Conservation (phyloP, 441 rosid species). For the Pelargonium myrrhifolium region DNA sequence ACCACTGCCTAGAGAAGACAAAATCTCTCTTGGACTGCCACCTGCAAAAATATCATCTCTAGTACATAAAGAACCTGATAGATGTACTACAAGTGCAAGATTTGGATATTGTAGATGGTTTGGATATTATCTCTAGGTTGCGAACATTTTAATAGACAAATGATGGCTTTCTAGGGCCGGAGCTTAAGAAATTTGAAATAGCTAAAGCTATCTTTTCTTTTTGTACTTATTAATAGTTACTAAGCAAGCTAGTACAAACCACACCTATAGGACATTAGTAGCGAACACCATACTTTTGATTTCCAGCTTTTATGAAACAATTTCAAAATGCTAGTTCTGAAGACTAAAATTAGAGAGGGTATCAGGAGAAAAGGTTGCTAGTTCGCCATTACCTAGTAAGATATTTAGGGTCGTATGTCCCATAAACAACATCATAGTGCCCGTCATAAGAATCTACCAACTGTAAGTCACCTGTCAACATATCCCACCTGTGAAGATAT, state of each 20-base stretch:
- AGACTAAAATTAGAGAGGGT: too few species aligned
- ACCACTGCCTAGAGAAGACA: conserved; percentile 96
- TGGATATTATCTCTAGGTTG: neutral
- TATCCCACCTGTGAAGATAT: conserved; percentile 82
- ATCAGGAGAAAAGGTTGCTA: too few species aligned
- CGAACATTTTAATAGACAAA: neutral
- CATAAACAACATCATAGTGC: conserved; percentile 78
- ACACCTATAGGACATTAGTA: neutral
- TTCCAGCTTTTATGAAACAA: too few species aligned
- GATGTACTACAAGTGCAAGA: neutral
- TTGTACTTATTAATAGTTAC: neutral
- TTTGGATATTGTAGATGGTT: neutral
- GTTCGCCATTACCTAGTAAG: conserved; percentile 60
- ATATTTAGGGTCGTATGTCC: conserved; percentile 76
- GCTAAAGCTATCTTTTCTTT: neutral
- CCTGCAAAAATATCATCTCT: conserved; percentile 36
- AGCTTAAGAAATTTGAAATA: neutral
- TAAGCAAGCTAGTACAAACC: neutral
- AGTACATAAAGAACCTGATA: neutral
- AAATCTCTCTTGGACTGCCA: conserved; percentile 94
- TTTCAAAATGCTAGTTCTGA: too few species aligned
- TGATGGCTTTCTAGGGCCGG: neutral
- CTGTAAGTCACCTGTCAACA: conserved; percentile 84
- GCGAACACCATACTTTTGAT: too few species aligned
- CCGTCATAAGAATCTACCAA: conserved; percentile 80